These are phyloP conservation scores for Heracleum sosnowskyi DNA, from an alignment of 129 eudicot species.

Conservation along the genomic window DNA sequence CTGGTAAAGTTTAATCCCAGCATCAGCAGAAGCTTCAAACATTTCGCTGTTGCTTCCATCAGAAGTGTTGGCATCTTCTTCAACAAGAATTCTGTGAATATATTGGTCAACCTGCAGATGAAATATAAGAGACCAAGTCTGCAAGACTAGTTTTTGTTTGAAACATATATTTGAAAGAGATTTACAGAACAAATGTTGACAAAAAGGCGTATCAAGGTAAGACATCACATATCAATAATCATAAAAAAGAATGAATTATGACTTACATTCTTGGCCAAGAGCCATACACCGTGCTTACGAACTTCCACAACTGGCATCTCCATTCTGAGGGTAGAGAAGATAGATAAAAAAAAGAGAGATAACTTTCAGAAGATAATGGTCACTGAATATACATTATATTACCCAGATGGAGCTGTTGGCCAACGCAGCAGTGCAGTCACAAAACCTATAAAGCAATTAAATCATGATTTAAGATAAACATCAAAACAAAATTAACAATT, in stretches of 20 bases:
- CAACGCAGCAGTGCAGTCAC: constrained; percentile 89
- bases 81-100: constrained; percentile 85
- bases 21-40: constrained; percentile 63
- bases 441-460: constrained; percentile 39
- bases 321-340: constrained; percentile 48
- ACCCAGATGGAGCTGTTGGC: constrained; percentile 99
- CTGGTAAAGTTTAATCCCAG: constrained; percentile 57
- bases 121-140: constrained; percentile 3
- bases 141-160: not conserved
- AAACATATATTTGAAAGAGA: constrained; percentile 6
- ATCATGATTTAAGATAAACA: not conserved
- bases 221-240: not conserved
- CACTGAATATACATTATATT: constrained; percentile 20
- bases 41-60: constrained; percentile 41
- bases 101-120: constrained; percentile 79
- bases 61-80: constrained; percentile 62
- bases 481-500: not conserved
- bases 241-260: not conserved
- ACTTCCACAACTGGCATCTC: constrained; percentile 99
- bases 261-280: constrained; percentile 92
- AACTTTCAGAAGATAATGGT: constrained; percentile 16
- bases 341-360: constrained; percentile 22
- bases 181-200: not conserved
- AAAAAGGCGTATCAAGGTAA: not conserved
- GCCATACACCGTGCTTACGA: constrained; percentile 93